These are phyloP conservation scores for Ophiocordyceps robertsii DNA, from an alignment of 2,329 filamentous ascomycete genomes.

Conservation along the genomic window DNA sequence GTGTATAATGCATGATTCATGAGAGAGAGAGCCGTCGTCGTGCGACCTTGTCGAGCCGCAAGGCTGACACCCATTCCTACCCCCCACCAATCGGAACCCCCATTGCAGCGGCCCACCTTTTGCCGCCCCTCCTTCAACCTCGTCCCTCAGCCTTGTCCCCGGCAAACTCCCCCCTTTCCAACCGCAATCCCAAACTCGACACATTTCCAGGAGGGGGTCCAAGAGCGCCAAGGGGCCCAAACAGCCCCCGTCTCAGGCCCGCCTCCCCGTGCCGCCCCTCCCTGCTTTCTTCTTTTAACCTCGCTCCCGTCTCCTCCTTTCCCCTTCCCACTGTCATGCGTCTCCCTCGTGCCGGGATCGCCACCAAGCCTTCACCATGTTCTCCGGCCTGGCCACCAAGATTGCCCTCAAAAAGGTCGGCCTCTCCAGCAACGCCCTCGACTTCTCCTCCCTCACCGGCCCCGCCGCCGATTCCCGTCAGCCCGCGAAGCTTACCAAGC, in stretches of 20 bases:
- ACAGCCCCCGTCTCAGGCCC: not conserved
- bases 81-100: too few relatives aligned
- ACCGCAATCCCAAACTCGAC: too few relatives aligned
- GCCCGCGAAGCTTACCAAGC: conserved; percentile 10
- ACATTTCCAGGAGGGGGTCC: too few relatives aligned
- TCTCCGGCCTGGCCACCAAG: conserved; percentile 42
- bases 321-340: not conserved
- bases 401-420: conserved; percentile 44
- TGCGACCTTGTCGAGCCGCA: not conserved
- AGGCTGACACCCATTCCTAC: not conserved
- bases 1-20: too few relatives aligned
- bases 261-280: not conserved
- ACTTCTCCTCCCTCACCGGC: conserved; percentile 13
- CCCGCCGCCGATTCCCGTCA: conserved; percentile 1
- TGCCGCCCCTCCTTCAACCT: too few relatives aligned
- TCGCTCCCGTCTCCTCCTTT: not conserved
- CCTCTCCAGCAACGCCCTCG: conserved; percentile 35
- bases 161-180: not conserved
- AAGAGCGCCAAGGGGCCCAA: not conserved
- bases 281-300: not conserved
- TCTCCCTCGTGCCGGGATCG: not conserved
- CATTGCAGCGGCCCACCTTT: too few relatives aligned
- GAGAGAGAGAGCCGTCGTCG: not conserved
- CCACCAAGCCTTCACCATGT: conserved; percentile 24
- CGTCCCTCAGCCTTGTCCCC: not conserved